A percentile compares a stretch with the other conserved stretches of the same genome.
phyloP scores from a whole-genome alignment of 305 asterid genomes.

The Solanum hybrid region DNA sequence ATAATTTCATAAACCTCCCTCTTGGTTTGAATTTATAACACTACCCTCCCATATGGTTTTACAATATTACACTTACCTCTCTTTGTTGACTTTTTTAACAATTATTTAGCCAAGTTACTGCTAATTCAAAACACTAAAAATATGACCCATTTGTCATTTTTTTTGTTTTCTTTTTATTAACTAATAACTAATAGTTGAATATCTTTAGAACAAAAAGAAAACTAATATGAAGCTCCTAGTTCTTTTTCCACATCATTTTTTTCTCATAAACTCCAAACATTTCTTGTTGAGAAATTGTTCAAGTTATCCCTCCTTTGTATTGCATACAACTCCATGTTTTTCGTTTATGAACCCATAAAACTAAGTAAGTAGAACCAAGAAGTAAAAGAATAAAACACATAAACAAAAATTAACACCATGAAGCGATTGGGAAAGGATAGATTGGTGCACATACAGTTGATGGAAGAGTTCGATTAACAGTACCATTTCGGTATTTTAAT shows the following conservation, averaged over 20 bases:
- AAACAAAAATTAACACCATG: not conserved
- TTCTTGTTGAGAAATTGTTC: not conserved
- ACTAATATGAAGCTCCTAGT: not conserved
- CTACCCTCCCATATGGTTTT: not conserved
- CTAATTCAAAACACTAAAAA: not conserved
- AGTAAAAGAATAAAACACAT: not conserved
- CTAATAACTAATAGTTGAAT: not conserved
- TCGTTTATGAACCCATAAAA: not conserved
- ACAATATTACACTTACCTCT: not conserved
- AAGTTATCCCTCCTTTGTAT: not conserved
- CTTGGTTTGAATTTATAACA: not conserved
- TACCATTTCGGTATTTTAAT: not conserved
- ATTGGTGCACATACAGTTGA: not conserved
- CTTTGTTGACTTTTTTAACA: not conserved
- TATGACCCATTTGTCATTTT: not conserved
- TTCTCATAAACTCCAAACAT: not conserved
- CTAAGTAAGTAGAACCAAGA: not conserved
- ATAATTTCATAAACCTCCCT: not conserved
- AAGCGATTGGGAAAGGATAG: not conserved
- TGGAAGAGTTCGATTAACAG: not conserved
- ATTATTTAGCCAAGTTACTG: not conserved
- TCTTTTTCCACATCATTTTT: not conserved
- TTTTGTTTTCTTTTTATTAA: not conserved
- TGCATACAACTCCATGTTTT: not conserved
- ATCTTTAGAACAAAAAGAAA: not conserved